phyloP scores from a whole-genome alignment of 2,329 filamentous ascomycete species.

The Verticillium isaacii region DNA sequence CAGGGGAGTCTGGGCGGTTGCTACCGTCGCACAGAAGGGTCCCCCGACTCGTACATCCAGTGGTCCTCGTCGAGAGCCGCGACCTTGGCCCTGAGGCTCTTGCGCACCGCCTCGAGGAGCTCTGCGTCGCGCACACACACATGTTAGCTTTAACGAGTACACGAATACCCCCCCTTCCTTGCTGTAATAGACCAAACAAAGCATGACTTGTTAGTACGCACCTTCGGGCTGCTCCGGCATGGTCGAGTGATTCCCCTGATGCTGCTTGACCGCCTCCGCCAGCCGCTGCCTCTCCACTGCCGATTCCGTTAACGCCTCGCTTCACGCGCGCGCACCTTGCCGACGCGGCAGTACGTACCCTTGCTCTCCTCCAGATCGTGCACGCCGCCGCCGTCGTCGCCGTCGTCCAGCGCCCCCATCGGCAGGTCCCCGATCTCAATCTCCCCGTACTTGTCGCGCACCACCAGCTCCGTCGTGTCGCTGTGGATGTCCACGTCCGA shows the following conservation, averaged over 20 bases:
- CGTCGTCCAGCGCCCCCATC: constrained; percentile 47
- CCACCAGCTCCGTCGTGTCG: constrained; percentile 52
- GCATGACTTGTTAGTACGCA: neutral
- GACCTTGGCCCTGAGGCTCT: constrained; percentile 68
- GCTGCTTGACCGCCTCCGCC: constrained; percentile 57
- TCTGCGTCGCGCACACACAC: constrained; percentile 40
- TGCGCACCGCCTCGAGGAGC: constrained; percentile 63
- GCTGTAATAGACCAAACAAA: neutral
- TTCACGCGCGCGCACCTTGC: neutral
- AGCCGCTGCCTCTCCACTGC: constrained; percentile 56
- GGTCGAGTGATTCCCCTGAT: constrained; percentile 50
- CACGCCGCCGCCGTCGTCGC: constrained; percentile 39
- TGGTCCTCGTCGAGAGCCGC: constrained; percentile 73
- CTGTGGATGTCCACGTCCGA: constrained; percentile 22
- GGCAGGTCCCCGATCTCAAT: constrained; percentile 56
- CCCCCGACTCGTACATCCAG: constrained; percentile 84
- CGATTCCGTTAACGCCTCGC: neutral
- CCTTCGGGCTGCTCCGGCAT: constrained; percentile 53
- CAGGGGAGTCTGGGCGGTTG: neutral
- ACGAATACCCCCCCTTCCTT: neutral
- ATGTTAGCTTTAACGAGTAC: neutral
- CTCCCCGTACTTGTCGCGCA: constrained; percentile 59
- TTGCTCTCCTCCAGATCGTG: constrained; percentile 56
- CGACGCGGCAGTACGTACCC: constrained; percentile 30
- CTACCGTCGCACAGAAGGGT: constrained; percentile 16